Evolutionary conservation across 2,329 filamentous ascomycete genomes (phyloP), one percentile per base, ranked within the genome.

Genomic region (Cercospora citrullina): DNA sequence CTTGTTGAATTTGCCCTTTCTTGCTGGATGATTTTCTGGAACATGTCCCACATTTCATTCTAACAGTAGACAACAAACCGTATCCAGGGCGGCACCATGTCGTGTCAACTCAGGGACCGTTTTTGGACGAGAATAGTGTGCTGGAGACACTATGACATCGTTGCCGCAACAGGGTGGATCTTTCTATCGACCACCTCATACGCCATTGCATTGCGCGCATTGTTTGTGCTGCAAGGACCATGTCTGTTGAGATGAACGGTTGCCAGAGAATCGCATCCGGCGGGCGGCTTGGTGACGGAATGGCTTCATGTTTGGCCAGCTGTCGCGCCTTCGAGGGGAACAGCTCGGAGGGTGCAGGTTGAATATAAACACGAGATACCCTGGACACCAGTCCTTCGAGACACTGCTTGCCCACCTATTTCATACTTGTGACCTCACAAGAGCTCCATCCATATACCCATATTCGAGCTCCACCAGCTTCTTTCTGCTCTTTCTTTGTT

Each of bases 81-180:
- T 58, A 61, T 59, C 45, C 60, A 18, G 60, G 60, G 26, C 59
- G 60, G 63, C 63, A 60, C 62, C 48, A 55, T 55, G 63, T 70
- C 67, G 65, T 65, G 64, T 70, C 66, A 66, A 69, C 66, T 66
- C 64, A 63, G 68, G 51, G 42, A 64, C 48, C 67, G 62, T 69
- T 42, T 64, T 63, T 42, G 16, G 63, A 68, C 61, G 57, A 65
- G 58, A 28, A 65, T 60, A 60, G 48, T 26, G 65, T 68, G 67
- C 64, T 71, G 69, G 67, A 69, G 67, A 67, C 55, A 61, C 51
- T 51, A 72, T 72, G 71, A 72, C 71, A 72, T 72, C 68, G 70
- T 65, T 69, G 68, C 65, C 53, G 66, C 68, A 65, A 66, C 51
- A 68, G 36, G 60, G 66, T 70, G 70, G 70, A 66, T 59, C 68